Evolutionary conservation across 192 early-diverging fungal species (phyloP), one percentile per base, ranked within the genome.

Genomic region (Fimicolochytrium jonesii): DNA sequence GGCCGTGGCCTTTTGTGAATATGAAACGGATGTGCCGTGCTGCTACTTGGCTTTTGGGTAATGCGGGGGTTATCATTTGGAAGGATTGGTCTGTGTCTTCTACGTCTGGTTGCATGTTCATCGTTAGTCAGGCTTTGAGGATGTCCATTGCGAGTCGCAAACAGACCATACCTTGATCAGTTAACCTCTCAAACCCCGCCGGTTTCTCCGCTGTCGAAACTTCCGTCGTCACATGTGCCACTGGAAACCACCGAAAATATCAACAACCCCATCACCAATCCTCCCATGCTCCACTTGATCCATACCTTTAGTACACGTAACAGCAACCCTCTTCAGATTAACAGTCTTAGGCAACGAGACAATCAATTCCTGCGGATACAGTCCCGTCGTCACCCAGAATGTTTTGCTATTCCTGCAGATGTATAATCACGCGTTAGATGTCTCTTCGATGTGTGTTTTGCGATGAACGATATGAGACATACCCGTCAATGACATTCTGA

Each of bases 381-480:
- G 59, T 6, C 73, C 73, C 2, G 73, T 75, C 11, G 69, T 73
- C 45, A 72, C 56, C 64, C 67, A 75, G 41, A 70, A 73, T 6
- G 54, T 70, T 11, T 71, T 67, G 2, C 42, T 50, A 32, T 61
- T 68, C 23, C 58, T 51, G 58, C 45, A 7, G 47, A 26, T 49
- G 18, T 2, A 26, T 2, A 0, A 26, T n/a, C n/a, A n/a, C n/a
- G n/a, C n/a, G n/a, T n/a, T n/a, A n/a, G n/a, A 49, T 34, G 52
- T n/a, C 25, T 35, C 33, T 0, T 25, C 52, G 1, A 10, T 2
- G 49, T 42, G 17, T 29, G 15, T 32, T 17, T 50, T 13, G 13
- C 32, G 32, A 10, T 62, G 31, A 11, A 49, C 18, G 18, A 34
- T 22, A 61, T 10, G n/a, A 6, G 11, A 37, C 51, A 52, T 42